Conservation (phyloP, 345 rosid species). For the Cochlearia excelsa region DNA sequence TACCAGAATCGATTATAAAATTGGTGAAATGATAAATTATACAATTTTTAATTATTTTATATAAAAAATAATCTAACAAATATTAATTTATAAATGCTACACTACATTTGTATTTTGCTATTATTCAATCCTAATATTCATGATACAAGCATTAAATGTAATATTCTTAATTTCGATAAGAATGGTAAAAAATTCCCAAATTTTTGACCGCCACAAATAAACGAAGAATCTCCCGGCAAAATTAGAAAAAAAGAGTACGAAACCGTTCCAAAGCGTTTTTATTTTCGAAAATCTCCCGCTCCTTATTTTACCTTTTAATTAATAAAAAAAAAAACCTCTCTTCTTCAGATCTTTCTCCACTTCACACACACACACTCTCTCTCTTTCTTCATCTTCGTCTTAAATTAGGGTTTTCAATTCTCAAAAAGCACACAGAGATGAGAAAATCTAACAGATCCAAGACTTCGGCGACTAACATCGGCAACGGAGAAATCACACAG, state of each 20-base stretch:
- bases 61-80: too few species aligned
- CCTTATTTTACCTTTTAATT: background rate
- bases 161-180: too few species aligned
- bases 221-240: constrained; percentile 21
- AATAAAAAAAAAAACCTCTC: background rate
- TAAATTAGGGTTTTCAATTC: constrained; percentile 17
- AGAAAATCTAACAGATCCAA: constrained; percentile 52
- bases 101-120: too few species aligned
- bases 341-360: constrained; percentile 5
- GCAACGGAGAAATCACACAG: constrained; percentile 67
- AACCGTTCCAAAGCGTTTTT: background rate
- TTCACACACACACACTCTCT: background rate
- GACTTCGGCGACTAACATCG: constrained; percentile 39
- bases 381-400: background rate
- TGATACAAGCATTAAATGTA: too few species aligned
- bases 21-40: too few species aligned
- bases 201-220: constrained; percentile 3
- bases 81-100: too few species aligned
- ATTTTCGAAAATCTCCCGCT: constrained; percentile 19
- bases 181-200: too few species aligned
- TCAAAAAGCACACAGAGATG: constrained; percentile 37
- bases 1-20: too few species aligned
- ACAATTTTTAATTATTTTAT: too few species aligned
- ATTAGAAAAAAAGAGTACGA: background rate
- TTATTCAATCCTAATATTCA: too few species aligned